phyloP scores from a whole-genome alignment of 768 basidiomycete species.

The Suillus brevipes region DNA sequence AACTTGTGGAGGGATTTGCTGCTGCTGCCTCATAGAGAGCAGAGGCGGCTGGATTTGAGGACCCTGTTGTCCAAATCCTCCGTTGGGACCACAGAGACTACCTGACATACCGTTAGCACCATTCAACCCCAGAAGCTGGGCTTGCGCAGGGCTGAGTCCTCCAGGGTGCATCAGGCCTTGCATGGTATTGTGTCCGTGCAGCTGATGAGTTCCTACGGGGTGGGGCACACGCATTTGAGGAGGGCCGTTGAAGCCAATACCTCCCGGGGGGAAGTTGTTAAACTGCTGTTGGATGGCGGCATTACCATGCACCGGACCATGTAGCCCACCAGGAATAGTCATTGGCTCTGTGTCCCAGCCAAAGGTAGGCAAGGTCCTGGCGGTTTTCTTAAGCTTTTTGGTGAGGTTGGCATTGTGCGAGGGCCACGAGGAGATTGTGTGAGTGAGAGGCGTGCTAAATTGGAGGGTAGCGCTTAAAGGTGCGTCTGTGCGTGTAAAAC shows the following conservation, averaged over 20 bases:
- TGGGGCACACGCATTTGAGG: constrained; percentile 52
- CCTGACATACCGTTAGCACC: constrained; percentile 47
- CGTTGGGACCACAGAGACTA: constrained; percentile 47
- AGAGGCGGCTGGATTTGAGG: constrained; percentile 33
- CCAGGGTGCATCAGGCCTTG: constrained; percentile 52
- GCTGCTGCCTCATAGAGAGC: constrained; percentile 34
- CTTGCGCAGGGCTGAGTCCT: constrained; percentile 52
- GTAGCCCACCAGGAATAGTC: constrained; percentile 49
- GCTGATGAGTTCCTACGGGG: constrained; percentile 43
- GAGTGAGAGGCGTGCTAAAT: constrained; percentile 59
- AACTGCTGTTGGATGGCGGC: constrained; percentile 49
- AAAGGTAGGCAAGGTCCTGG: constrained; percentile 73
- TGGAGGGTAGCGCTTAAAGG: constrained; percentile 80
- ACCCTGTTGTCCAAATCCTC: constrained; percentile 38
- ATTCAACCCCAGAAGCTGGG: constrained; percentile 45
- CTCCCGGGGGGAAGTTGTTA: constrained; percentile 51
- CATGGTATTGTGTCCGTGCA: constrained; percentile 52
- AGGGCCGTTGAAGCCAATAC: constrained; percentile 43
- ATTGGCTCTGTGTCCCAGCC: constrained; percentile 86
- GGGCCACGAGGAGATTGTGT: constrained; percentile 73
- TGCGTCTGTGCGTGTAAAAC: constrained; percentile 78
- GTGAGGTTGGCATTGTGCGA: constrained; percentile 68
- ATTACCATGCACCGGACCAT: constrained; percentile 47
- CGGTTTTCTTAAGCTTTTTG: constrained; percentile 81
- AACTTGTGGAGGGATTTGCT: constrained; percentile 53